A percentile compares a stretch with the other conserved stretches of the same genome.
These are phyloP conservation scores for Neopestalotiopsis clavispora DNA, from an alignment of 2,329 filamentous ascomycete species.

Conservation along the genomic window DNA sequence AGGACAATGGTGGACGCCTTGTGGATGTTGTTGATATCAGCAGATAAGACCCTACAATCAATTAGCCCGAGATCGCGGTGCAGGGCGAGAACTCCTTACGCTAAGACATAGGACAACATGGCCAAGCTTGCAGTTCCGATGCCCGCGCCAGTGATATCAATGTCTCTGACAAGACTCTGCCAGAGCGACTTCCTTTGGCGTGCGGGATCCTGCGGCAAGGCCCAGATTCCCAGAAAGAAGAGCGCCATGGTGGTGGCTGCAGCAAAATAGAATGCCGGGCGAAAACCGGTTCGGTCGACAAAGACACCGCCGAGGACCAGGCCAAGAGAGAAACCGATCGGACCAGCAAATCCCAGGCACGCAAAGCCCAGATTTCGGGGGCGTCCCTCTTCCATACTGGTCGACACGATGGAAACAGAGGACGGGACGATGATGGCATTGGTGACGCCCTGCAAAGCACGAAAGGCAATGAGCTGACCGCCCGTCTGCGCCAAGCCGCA, in stretches of 20 bases:
- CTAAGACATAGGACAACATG: conserved; percentile 39
- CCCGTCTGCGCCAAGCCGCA: conserved; percentile 39
- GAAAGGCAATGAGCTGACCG: conserved; percentile 42
- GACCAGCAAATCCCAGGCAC: conserved; percentile 49
- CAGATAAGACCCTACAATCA: conserved; percentile 26
- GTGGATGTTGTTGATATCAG: conserved; percentile 43
- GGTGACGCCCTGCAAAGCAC: conserved; percentile 38
- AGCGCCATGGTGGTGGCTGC: conserved; percentile 32
- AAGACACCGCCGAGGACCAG: conserved; percentile 56
- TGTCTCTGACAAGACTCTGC: too few species aligned
- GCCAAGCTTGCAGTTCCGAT: too few species aligned
- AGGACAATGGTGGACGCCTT: conserved; percentile 34
- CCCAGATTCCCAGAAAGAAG: conserved; percentile 35
- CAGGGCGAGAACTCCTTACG: conserved; percentile 32
- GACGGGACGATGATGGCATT: conserved; percentile 45
- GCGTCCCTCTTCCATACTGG: conserved; percentile 40
- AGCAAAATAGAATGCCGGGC: conserved; percentile 48
- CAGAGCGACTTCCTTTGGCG: too few species aligned
- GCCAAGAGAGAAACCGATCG: conserved; percentile 53
- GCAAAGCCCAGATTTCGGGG: conserved; percentile 48
- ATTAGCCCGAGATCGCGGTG: too few species aligned
- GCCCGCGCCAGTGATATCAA: too few species aligned
- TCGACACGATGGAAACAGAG: conserved; percentile 41
- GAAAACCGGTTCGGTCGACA: conserved; percentile 52
- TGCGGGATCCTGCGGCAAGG: not conserved